Evolutionary conservation across 73 alveolate genomes (phyloP).

Genomic region (Stentor roeselii): DNA sequence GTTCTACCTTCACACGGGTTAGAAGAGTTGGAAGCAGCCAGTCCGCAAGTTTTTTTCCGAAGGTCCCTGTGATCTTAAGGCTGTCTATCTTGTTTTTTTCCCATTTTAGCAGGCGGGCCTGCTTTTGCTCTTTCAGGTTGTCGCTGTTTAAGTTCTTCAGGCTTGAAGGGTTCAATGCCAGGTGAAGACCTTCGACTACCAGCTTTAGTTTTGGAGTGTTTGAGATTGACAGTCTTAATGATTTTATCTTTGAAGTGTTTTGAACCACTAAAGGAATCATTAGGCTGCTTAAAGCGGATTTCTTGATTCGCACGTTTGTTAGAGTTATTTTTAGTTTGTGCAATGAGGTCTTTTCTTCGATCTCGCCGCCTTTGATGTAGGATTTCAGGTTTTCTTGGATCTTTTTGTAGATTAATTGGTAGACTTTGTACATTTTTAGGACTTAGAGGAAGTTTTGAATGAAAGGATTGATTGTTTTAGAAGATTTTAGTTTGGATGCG

Average conservation of each 20-base stretch:
- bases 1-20: not conserved
- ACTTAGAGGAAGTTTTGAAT: not conserved
- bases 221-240: not conserved
- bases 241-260: not conserved
- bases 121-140: not conserved
- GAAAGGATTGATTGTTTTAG: too few relatives aligned
- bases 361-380: slow-evolving; percentile 8
- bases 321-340: not conserved
- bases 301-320: not conserved
- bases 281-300: not conserved
- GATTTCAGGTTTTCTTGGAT: not conserved
- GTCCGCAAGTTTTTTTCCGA: not conserved
- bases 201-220: not conserved
- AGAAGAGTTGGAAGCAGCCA: slow-evolving; percentile 1
- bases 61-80: not conserved
- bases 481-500: too few relatives aligned
- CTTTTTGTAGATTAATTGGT: not conserved
- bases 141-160: not conserved
- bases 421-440: slow-evolving; percentile 7
- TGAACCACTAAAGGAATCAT: not conserved
- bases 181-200: not conserved
- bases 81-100: not conserved
- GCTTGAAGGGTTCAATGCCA: not conserved
- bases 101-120: not conserved
- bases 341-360: not conserved